phyloP scores from a whole-genome alignment of 2,329 filamentous ascomycete genomes.

The Penicillium decumbens region DNA sequence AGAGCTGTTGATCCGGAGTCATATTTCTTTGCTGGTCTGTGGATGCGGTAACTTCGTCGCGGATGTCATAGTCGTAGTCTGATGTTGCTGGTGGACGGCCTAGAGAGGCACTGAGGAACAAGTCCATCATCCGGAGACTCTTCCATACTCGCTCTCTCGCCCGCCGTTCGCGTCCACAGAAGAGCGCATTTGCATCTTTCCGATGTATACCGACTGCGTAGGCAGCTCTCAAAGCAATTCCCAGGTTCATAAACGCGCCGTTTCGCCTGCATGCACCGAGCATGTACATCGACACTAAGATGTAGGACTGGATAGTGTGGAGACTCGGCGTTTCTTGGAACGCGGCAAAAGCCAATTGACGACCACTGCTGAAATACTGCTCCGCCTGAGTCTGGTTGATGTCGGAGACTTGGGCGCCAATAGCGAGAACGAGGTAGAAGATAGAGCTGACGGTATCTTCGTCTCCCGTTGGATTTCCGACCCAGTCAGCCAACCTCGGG shows the following conservation, averaged over 20 bases:
- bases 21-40: constrained; percentile 16
- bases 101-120: constrained; percentile 50
- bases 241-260: constrained; percentile 51
- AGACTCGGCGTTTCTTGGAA: constrained; percentile 49
- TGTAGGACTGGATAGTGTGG: constrained; percentile 50
- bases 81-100: constrained; percentile 52
- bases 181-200: constrained; percentile 50
- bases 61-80: constrained; percentile 45
- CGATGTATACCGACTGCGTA: constrained; percentile 52
- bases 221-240: constrained; percentile 49
- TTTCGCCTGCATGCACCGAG: constrained; percentile 50
- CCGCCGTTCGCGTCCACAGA: constrained; percentile 40
- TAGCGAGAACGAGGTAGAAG: constrained; percentile 50
- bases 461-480: constrained; percentile 33
- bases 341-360: constrained; percentile 43
- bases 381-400: constrained; percentile 42
- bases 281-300: constrained; percentile 51
- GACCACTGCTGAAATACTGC: constrained; percentile 46
- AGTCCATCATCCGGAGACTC: constrained; percentile 49
- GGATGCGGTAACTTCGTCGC: constrained; percentile 32
- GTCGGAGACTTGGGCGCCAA: constrained; percentile 45
- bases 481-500: constrained; percentile 37
- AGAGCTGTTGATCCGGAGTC: constrained; percentile 40
- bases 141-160: constrained; percentile 51
- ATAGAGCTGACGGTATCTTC: constrained; percentile 46